Evolutionary conservation across 2,329 filamentous ascomycete species (phyloP).

Genomic region (Ceratocystis huliohia): DNA sequence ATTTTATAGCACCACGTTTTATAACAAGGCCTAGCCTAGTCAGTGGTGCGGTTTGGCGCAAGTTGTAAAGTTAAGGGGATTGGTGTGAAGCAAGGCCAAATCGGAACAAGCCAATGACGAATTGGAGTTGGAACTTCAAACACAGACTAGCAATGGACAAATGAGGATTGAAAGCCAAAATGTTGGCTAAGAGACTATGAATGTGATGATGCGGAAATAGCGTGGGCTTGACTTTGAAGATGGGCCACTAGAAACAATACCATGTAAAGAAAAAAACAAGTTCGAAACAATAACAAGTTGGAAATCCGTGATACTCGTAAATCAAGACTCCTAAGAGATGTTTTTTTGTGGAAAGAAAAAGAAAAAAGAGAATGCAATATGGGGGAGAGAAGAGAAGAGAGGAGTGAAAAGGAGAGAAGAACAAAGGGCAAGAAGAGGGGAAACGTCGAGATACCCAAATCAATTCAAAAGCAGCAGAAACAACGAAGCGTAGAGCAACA

Average conservation of each 20-base stretch:
- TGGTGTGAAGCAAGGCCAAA: conserved; percentile 11
- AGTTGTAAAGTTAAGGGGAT: neutral
- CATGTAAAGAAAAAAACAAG: conserved; percentile 6
- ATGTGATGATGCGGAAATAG: neutral
- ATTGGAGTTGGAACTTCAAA: conserved; percentile 3
- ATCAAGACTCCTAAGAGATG: conserved; percentile 7
- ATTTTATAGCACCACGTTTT: conserved; percentile 9
- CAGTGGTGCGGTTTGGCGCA: neutral
- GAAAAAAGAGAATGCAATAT: neutral
- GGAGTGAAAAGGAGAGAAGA: neutral
- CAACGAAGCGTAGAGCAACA: neutral
- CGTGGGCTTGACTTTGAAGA: neutral
- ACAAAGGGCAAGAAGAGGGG: neutral
- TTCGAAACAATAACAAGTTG: conserved; percentile 6
- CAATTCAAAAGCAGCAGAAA: neutral
- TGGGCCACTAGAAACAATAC: neutral
- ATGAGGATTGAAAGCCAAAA: neutral
- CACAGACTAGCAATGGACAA: neutral
- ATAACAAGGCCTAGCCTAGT: conserved; percentile 1
- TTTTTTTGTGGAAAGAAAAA: neutral
- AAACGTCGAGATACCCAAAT: conserved; percentile 1
- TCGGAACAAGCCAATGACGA: conserved; percentile 4
- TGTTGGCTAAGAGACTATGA: conserved; percentile 4
- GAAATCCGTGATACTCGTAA: conserved; percentile 3
- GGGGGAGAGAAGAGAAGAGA: neutral